Evolutionary conservation across 2,329 filamentous ascomycete species (phyloP).

Genomic region (Drechmeria coniospora): DNA sequence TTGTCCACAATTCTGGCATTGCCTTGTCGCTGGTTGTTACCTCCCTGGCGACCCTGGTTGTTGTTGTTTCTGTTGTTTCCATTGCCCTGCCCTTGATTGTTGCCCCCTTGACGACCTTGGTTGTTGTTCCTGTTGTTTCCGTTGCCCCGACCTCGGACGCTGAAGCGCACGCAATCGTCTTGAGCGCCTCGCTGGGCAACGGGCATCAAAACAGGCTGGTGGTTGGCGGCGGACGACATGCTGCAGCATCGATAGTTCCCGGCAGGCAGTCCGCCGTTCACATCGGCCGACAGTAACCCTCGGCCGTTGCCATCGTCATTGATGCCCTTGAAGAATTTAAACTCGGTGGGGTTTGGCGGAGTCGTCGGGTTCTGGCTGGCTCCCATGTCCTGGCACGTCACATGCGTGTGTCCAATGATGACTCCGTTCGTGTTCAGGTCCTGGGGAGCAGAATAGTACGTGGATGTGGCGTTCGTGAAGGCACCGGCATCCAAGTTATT

Average conservation of each 20-base stretch:
- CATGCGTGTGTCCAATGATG: conserved; percentile 44
- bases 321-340: conserved; percentile 53
- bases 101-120: no score
- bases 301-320: conserved; percentile 43
- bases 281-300: conserved; percentile 35
- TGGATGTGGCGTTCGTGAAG: conserved; percentile 44
- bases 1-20: conserved; percentile 6
- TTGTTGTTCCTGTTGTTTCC: conserved; percentile 9
- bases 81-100: no score
- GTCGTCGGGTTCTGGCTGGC: conserved; percentile 29
- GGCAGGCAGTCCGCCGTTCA: conserved; percentile 41
- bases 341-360: conserved; percentile 37
- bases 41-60: conserved; percentile 6
- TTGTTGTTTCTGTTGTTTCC: conserved; percentile 5
- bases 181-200: conserved; percentile 52
- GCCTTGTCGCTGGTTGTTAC: conserved; percentile 4
- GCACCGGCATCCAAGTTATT: conserved; percentile 38
- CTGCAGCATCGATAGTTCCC: conserved; percentile 52
- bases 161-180: conserved; percentile 49
- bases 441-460: conserved; percentile 47
- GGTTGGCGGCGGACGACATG: conserved; percentile 47
- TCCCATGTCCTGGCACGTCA: conserved; percentile 42
- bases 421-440: conserved; percentile 29
- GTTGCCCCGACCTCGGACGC: conserved; percentile 21
- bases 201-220: conserved; percentile 51